Percentiles rank a stretch among this genome's conserved stretches.
phyloP scores from a whole-genome alignment of 192 early-diverging fungal genomes.

The Mortierella antarctica region DNA sequence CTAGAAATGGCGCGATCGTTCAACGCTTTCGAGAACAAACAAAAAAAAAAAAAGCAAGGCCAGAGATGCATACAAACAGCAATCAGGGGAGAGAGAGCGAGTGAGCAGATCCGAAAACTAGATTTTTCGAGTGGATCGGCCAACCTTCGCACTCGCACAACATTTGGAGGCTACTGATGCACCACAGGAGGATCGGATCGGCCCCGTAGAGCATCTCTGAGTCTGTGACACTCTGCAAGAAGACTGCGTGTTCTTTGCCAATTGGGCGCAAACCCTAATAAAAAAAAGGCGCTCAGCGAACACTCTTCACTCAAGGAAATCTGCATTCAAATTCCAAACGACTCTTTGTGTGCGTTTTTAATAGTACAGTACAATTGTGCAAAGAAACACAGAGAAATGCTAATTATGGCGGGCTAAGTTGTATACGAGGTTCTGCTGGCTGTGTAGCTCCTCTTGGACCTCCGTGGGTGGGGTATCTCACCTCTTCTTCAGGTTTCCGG shows the following conservation, averaged over 20 bases:
- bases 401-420: no score
- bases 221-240: no score
- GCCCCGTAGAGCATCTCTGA: not conserved
- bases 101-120: not conserved
- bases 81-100: not conserved
- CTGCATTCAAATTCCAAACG: not conserved
- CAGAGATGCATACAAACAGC: not conserved
- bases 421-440: no score
- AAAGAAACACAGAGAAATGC: no score
- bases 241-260: not conserved
- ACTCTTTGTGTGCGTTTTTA: no score
- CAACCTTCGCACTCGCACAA: no score
- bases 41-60: not conserved
- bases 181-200: no score
- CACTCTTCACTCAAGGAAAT: not conserved
- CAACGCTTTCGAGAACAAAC: not conserved
- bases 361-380: no score
- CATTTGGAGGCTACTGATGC: no score
- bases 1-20: constrained; percentile 41
- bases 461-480: no score
- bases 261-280: not conserved
- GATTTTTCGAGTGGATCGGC: no score
- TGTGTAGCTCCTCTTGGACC: no score
- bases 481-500: not conserved
- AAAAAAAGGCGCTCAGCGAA: not conserved